phyloP scores from a whole-genome alignment of 1,284 basidiomycete species.

The Chalciporus sp. region DNA sequence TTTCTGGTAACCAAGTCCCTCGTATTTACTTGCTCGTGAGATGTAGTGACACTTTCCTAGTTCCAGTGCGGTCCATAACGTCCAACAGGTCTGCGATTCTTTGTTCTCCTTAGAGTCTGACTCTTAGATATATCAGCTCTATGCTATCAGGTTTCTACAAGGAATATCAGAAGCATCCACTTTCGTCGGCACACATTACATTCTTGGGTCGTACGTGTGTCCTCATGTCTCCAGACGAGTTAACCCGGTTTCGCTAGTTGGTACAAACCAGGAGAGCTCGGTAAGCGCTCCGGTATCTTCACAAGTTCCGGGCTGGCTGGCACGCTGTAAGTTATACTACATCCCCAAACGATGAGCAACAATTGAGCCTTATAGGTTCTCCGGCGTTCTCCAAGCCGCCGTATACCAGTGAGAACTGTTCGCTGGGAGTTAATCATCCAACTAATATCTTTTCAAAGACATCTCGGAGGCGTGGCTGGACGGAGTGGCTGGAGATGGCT shows the following conservation, averaged over 20 bases:
- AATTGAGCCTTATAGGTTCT: conserved; percentile 41
- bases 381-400: conserved; percentile 57
- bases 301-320: conserved; percentile 32
- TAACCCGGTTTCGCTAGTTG: too few relatives aligned
- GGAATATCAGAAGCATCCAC: conserved; percentile 74
- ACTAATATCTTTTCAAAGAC: conserved; percentile 36
- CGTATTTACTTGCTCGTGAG: too few relatives aligned
- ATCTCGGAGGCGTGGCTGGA: conserved; percentile 52
- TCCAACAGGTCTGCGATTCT: conserved; percentile 48
- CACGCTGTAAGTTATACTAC: conserved; percentile 49
- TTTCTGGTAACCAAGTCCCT: too few relatives aligned
- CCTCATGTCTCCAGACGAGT: conserved; percentile 45
- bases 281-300: conserved; percentile 66
- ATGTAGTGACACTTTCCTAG: too few relatives aligned
- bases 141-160: conserved; percentile 74
- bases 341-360: background rate
- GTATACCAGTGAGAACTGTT: conserved; percentile 50
- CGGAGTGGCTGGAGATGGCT: too few relatives aligned
- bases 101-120: background rate
- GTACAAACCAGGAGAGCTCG: conserved; percentile 51
- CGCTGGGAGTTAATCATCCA: background rate
- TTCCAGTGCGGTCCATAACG: conserved; percentile 41
- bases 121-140: conserved; percentile 47
- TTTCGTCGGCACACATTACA: conserved; percentile 52
- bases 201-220: conserved; percentile 29